Percentiles rank a stretch among this genome's conserved stretches.
Conservation (phyloP, 208 protist genomes). For the Crithidia expoeki region DNA sequence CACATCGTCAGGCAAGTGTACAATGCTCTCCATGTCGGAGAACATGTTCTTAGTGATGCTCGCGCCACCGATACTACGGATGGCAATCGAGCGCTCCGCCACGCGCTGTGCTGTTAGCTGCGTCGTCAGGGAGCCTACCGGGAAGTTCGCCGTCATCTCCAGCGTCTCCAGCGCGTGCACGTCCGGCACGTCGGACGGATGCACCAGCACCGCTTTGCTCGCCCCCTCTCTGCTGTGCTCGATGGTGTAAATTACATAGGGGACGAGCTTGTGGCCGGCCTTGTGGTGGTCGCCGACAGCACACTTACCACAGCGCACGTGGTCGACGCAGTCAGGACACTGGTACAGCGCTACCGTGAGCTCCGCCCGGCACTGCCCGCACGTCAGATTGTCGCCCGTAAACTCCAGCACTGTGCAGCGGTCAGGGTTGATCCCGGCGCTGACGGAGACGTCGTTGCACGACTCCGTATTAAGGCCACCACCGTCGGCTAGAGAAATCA, state of each 20-base stretch:
- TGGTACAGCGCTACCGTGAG: slow-evolving; percentile 63
- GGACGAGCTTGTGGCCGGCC: slow-evolving; percentile 57
- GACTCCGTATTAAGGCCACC: slow-evolving; percentile 23
- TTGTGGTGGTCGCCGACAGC: slow-evolving; percentile 59
- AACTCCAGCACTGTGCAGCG: slow-evolving; percentile 39
- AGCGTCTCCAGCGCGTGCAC: slow-evolving; percentile 73
- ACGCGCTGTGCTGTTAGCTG: slow-evolving; percentile 35
- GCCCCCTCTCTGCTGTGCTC: slow-evolving; percentile 45
- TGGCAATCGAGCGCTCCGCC: slow-evolving; percentile 29
- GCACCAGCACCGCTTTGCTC: slow-evolving; percentile 47
- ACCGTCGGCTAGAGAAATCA: slow-evolving; percentile 24
- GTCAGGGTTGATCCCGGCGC: slow-evolving; percentile 17
- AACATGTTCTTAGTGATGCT: slow-evolving; percentile 29
- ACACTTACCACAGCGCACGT: slow-evolving; percentile 83
- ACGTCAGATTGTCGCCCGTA: slow-evolving; percentile 48
- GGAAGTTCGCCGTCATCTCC: slow-evolving; percentile 78
- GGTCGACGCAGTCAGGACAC: slow-evolving; percentile 56
- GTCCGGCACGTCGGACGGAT: slow-evolving; percentile 54
- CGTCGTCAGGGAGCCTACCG: slow-evolving; percentile 52
- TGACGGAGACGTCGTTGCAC: slow-evolving; percentile 27
- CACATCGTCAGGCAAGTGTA: slow-evolving; percentile 31
- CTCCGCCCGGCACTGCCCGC: slow-evolving; percentile 65
- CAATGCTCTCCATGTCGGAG: slow-evolving; percentile 28
- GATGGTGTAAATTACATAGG: slow-evolving; percentile 67
- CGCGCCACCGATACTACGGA: slow-evolving; percentile 17